Base-by-base conservation (phyloP, 768 basidiomycete species). In the Boletus pseudo-olivaceus region DNA sequence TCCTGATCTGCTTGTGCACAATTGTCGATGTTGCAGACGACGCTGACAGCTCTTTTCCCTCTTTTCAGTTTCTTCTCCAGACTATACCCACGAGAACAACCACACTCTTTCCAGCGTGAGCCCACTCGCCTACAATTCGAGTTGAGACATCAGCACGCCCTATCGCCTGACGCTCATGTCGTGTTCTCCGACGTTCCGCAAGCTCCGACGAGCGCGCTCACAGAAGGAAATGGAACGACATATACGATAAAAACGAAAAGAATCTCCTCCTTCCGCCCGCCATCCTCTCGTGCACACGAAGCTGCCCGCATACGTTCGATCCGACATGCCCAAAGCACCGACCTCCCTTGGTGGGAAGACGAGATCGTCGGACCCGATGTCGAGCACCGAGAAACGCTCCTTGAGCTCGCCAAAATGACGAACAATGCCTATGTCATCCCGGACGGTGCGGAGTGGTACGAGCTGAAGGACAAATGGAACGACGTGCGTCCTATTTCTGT, bases 391-490 rank as follows among this genome's bases (percentile, higher is more conserved):
- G 82, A 86, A 57, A 88, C 90, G 2, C 73, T 98, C 30, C 76
- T 90, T 33, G 75, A 83, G 54, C 79, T 99, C 44, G 96, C 94
- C 10, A 97, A 93, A 82, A 98, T 99, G 91, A 83, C 92, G 38
- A 90, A 87, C 64, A 93, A 98, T 66, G 93, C 96, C 45, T 98
- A 98, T 74, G 72, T 87, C 15, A 65, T 75, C 11, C 82, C 82
- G 0, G 76, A 78, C 8, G 83, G 87, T 51, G 54, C 70, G 7
- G 79, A 67, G 1, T 98, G 96, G 96, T 96, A 91, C 68, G 83
- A 88, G 44, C 63, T 94, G 42, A 78, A 75, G 2, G 78, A 75
- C 1, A 64, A 76, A 1, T 98, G 88, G 88, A 84, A 82, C 66
- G 72, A 71, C 7, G 82, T 82, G 51, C 52, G 65, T 60, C 41